These are phyloP conservation scores for Kodamaea sagamina DNA, from an alignment of 805 yeast genomes.

Conservation along the genomic window DNA sequence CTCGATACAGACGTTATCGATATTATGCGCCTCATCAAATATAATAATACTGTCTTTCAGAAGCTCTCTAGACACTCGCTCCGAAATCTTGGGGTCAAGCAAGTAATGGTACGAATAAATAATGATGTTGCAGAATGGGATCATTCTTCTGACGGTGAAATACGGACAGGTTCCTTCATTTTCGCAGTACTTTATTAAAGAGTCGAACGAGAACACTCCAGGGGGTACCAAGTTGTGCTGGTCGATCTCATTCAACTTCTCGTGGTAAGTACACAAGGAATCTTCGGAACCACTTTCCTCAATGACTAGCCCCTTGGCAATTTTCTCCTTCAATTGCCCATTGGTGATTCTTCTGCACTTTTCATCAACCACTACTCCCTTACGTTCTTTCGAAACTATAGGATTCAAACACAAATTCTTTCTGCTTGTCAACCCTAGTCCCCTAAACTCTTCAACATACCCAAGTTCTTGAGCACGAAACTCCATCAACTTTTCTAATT, in stretches of 20 bases:
- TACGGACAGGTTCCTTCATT: constrained; percentile 88
- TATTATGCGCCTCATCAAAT: constrained; percentile 98
- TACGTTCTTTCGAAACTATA: constrained; percentile 78
- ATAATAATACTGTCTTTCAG: constrained; percentile 92
- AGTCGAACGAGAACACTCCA: constrained; percentile 94
- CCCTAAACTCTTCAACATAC: constrained; percentile 85
- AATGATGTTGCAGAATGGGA: constrained; percentile 87
- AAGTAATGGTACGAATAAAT: constrained; percentile 96
- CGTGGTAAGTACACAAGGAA: constrained; percentile 82
- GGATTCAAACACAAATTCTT: constrained; percentile 94
- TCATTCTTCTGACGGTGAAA: constrained; percentile 97
- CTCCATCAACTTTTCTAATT: constrained; percentile 84
- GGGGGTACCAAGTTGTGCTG: constrained; percentile 87
- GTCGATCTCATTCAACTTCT: constrained; percentile 79
- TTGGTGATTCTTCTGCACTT: constrained; percentile 93
- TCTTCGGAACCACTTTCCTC: constrained; percentile 47
- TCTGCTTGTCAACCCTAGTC: constrained; percentile 90
- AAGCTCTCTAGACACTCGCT: constrained; percentile 87
- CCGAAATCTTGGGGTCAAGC: constrained; percentile 95
- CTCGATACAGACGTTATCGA: constrained; percentile 98
- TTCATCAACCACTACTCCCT: constrained; percentile 93
- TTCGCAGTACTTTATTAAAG: constrained; percentile 74
- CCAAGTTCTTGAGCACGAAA: constrained; percentile 84
- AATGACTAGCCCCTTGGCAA: constrained; percentile 51
- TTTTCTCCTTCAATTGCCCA: constrained; percentile 74